Evolutionary conservation across 2,329 filamentous ascomycete species (phyloP).

Genomic region (Nemania diffusa): DNA sequence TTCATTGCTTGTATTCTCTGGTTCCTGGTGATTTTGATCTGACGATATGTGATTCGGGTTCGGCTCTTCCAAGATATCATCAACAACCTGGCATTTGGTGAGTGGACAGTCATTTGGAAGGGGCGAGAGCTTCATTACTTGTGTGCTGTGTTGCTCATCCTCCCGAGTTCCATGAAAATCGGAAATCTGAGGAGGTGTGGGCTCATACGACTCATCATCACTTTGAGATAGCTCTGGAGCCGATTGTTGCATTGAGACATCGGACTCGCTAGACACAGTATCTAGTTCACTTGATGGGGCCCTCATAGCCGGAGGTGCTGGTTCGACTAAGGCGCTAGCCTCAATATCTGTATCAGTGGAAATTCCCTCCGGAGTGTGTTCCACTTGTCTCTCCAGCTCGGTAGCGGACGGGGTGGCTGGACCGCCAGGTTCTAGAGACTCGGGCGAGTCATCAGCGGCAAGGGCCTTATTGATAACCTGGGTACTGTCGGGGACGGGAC

Average conservation of each 20-base stretch:
- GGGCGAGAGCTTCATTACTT: conserved; percentile 37
- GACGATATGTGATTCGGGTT: conserved; percentile 32
- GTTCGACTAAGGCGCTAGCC: neutral
- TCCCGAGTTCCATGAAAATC: conserved; percentile 30
- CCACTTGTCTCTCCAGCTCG: neutral
- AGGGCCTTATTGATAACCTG: neutral
- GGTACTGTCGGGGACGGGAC: neutral
- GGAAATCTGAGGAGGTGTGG: conserved; percentile 39
- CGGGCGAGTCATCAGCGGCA: neutral
- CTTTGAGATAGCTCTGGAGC: conserved; percentile 35
- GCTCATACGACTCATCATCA: conserved; percentile 40
- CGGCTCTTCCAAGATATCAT: conserved; percentile 42
- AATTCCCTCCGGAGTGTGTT: neutral
- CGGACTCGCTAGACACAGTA: conserved; percentile 25
- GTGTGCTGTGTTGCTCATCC: conserved; percentile 29
- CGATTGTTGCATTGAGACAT: conserved; percentile 38
- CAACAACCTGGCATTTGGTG: conserved; percentile 34
- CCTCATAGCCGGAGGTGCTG: neutral
- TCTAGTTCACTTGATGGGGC: conserved; percentile 10
- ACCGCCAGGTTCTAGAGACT: conserved; percentile 1
- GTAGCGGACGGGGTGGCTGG: conserved; percentile 1
- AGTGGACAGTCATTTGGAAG: conserved; percentile 21
- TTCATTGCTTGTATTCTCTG: conserved; percentile 42
- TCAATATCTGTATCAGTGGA: conserved; percentile 1
- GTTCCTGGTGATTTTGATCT: conserved; percentile 18